phyloP scores from a whole-genome alignment of 2,329 filamentous ascomycete species.

The Pseudogymnoascus sp. region DNA sequence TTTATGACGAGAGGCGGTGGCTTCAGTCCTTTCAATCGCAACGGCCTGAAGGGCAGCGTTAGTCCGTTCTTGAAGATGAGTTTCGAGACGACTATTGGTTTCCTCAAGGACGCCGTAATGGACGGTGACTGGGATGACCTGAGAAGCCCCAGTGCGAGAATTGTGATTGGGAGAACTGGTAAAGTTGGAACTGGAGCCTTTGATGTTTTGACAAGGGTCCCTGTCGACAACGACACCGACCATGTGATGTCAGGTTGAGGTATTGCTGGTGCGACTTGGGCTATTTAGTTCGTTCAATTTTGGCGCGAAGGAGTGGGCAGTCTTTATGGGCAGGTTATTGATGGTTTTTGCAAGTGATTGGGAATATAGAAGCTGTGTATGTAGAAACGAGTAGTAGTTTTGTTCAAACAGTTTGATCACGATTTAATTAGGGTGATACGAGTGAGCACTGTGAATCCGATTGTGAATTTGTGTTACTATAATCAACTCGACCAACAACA shows the following conservation, averaged over 20 bases:
- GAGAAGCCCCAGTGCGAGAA: slow-evolving; percentile 72
- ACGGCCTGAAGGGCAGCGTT: slow-evolving; percentile 74
- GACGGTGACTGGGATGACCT: slow-evolving; percentile 88
- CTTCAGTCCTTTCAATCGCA: slow-evolving; percentile 88
- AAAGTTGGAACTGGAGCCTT: slow-evolving; percentile 86
- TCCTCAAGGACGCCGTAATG: slow-evolving; percentile 84
- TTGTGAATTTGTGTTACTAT: background rate
- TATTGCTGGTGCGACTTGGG: background rate
- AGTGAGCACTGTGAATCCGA: background rate
- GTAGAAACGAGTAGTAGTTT: slow-evolving; percentile 4
- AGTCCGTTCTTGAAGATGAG: slow-evolving; percentile 98
- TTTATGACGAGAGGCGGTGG: slow-evolving; percentile 93
- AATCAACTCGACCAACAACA: no score
- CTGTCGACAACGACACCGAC: slow-evolving; percentile 12
- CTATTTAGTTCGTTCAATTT: background rate
- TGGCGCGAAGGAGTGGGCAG: slow-evolving; percentile 2
- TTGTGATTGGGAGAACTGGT: slow-evolving; percentile 78
- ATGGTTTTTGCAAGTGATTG: slow-evolving; percentile 7
- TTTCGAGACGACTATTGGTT: slow-evolving; percentile 93
- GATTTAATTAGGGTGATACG: background rate
- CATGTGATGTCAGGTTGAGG: slow-evolving; percentile 2
- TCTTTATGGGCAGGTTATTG: slow-evolving; percentile 1
- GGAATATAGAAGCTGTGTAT: slow-evolving; percentile 5
- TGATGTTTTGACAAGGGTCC: slow-evolving; percentile 66
- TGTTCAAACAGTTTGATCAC: background rate